Base-by-base conservation (phyloP, 177 flowering plant species). In the Telopea speciosissima region DNA sequence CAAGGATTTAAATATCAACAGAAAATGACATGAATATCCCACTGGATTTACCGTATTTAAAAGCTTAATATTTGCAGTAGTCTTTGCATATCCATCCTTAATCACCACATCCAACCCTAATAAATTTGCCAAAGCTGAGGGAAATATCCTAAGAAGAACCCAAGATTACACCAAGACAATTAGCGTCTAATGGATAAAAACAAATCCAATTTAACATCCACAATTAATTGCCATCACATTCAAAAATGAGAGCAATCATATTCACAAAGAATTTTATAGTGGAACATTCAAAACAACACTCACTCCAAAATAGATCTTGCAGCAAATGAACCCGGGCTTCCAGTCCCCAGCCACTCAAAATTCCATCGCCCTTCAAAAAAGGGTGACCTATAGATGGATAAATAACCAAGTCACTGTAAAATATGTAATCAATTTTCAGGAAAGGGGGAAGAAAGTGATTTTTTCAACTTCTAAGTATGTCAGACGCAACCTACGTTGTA, bases 311-410 rank as follows among this genome's bases (percentile, higher is more conserved):
- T 26, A 67, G 84, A 71, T 71, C 70, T 87, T 72, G 97, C 90
- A 78, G 89, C 90, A 80, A 81, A 75, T 12, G 87, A 72, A 67
- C 88, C 93, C 13, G 90, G 90, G 74, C 83, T 92, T 67, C 93
- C 90, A 66, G 85, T 58, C 63, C 94, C 97, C 79, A 91, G 83
- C 97, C 97, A 95, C 80, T 90, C 90, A 23, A 89, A 86, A 75
- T 86, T 90, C 99, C 97, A 95, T 45, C 83, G 81, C 28, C 99
- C 99, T 84, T 90, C 96, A 59, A 92, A 68, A 83, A 67, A 90
- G 19, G 99, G 90, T 19, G 99, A 92, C 87, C 99, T 94, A 74
- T 63, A 73, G 70, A 77, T 21, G 71, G 24, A 60, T 31, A 25
- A 66, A 75, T 58, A 68, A 25, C 24, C 42, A 23, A 52, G 25